These are phyloP conservation scores for Anthracocystis setariae DNA, from an alignment of 1,284 basidiomycete genomes.

Conservation along the genomic window DNA sequence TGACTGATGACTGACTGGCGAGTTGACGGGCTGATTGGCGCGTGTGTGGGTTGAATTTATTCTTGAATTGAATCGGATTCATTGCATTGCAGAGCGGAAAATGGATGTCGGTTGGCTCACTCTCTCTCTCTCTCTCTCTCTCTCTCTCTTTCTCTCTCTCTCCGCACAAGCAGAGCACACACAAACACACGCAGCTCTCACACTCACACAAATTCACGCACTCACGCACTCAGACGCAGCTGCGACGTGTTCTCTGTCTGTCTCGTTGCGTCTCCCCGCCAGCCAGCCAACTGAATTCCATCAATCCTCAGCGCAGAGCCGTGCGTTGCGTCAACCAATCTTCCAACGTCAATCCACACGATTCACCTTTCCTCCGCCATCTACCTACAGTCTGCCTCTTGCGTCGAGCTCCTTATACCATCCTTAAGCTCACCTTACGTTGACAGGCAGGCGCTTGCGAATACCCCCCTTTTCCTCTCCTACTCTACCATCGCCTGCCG, in stretches of 20 bases:
- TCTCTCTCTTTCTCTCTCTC: neutral
- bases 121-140: constrained; percentile 1
- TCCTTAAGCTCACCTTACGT: neutral
- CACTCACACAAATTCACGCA: neutral
- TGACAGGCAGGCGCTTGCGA: constrained; percentile 13
- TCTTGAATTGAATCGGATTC: no score
- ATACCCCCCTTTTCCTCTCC: neutral
- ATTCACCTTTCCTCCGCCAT: constrained; percentile 1
- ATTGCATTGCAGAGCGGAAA: no score
- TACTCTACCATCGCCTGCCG: neutral
- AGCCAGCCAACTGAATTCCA: constrained; percentile 1
- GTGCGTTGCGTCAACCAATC: constrained; percentile 26
- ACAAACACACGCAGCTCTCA: constrained; percentile 2
- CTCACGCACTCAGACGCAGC: neutral
- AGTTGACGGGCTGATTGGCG: constrained; percentile 1
- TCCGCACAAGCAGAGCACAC: neutral
- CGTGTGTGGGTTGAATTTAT: neutral
- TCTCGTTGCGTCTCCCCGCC: neutral
- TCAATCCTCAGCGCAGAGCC: constrained; percentile 17
- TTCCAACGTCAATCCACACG: constrained; percentile 18
- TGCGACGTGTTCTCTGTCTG: constrained; percentile 24
- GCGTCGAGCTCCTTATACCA: constrained; percentile 8
- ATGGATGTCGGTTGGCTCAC: constrained; percentile 5
- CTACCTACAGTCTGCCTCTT: neutral
- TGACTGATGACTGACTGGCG: neutral